phyloP scores from a whole-genome alignment of 805 yeast genomes.

The Starmerella bacillaris region DNA sequence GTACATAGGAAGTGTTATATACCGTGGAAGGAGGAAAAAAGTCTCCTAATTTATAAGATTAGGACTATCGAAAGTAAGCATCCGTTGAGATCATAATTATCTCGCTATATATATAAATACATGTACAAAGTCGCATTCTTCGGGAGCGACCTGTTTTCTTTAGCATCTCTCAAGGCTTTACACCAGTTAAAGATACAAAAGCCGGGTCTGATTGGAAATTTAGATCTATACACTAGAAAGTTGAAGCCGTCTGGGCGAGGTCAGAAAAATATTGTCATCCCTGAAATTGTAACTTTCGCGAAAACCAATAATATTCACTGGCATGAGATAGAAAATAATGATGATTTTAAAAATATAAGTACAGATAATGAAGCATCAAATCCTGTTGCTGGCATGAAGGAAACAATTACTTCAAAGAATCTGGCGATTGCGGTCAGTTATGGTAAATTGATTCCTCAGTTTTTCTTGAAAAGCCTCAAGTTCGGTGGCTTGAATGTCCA shows the following conservation, averaged over 20 bases:
- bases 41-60: too few relatives aligned
- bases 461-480: constrained; percentile 31
- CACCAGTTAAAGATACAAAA: constrained; percentile 1
- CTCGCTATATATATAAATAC: too few relatives aligned
- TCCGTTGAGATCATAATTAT: too few relatives aligned
- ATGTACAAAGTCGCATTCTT: constrained; percentile 15
- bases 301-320: constrained; percentile 5
- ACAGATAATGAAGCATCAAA: too few relatives aligned
- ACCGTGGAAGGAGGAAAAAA: too few relatives aligned
- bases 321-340: constrained; percentile 10
- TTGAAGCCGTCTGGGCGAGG: constrained; percentile 18
- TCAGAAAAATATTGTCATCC: constrained; percentile 8
- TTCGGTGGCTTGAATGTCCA: constrained; percentile 78
- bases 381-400: not conserved
- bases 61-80: too few relatives aligned
- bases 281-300: constrained; percentile 14
- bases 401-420: constrained; percentile 20
- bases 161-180: constrained; percentile 9
- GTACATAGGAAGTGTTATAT: too few relatives aligned
- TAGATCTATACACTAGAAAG: constrained; percentile 10
- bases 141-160: constrained; percentile 17
- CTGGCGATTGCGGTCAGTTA: constrained; percentile 82
- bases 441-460: constrained; percentile 60
- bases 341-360: too few relatives aligned
- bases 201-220: constrained; percentile 5